Percentiles rank a stretch among this genome's conserved stretches.
phyloP scores from a whole-genome alignment of 2,329 filamentous ascomycete species.

The Ramichloridium luteum region DNA sequence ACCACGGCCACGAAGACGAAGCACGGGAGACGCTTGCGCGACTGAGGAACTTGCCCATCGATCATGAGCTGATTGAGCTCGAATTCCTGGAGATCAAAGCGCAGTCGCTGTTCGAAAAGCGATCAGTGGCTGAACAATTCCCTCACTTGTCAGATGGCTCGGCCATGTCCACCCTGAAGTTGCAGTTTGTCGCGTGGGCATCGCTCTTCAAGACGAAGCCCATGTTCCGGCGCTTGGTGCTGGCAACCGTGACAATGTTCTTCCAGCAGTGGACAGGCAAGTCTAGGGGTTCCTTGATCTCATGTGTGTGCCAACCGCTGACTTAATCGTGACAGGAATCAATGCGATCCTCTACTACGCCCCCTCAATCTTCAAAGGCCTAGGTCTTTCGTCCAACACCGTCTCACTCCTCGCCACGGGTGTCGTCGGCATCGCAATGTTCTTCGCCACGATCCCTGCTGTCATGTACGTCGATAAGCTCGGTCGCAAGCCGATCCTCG shows the following conservation, averaged over 20 bases:
- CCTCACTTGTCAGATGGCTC: constrained; percentile 51
- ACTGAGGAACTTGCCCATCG: constrained; percentile 48
- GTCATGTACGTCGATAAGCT: constrained; percentile 53
- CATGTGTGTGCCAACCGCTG: too few relatives aligned
- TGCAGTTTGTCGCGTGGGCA: constrained; percentile 56
- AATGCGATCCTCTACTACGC: constrained; percentile 39
- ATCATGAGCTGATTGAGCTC: constrained; percentile 58
- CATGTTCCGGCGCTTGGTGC: constrained; percentile 54
- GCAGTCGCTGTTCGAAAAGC: constrained; percentile 65
- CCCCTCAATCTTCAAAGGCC: constrained; percentile 34
- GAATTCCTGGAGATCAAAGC: constrained; percentile 79
- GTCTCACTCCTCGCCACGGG: constrained; percentile 54
- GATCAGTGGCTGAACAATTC: constrained; percentile 53
- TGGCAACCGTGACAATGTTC: constrained; percentile 39
- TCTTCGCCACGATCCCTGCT: constrained; percentile 51
- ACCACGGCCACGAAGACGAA: constrained; percentile 57
- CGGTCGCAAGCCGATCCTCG: constrained; percentile 31
- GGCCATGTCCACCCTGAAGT: constrained; percentile 43
- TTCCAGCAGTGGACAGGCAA: constrained; percentile 40
- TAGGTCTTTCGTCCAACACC: constrained; percentile 35
- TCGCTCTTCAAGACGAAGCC: constrained; percentile 52
- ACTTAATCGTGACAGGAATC: constrained; percentile 17
- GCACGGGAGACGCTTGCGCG: constrained; percentile 49
- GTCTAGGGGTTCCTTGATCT: background rate
- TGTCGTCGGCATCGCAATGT: constrained; percentile 60